Evolutionary conservation across 2,329 filamentous ascomycete genomes (phyloP).

Genomic region (Polytolypa hystricis): DNA sequence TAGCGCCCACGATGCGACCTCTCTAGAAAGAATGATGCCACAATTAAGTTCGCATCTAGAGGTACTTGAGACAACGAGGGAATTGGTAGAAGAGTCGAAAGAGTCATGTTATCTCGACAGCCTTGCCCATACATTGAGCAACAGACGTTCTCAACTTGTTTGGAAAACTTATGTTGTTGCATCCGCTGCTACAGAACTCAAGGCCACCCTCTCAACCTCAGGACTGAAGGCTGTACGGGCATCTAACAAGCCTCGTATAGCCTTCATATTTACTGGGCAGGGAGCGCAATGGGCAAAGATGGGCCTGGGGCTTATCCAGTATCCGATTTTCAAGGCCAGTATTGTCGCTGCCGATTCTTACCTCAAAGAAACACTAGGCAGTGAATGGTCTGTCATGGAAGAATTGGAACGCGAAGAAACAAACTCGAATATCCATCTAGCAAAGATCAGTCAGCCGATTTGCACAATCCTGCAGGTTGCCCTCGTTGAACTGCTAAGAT

Average conservation of each 20-base stretch:
- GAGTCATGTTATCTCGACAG: constrained; percentile 1
- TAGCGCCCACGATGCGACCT: constrained; percentile 11
- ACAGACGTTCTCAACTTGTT: constrained; percentile 4
- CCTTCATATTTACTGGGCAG: constrained; percentile 27
- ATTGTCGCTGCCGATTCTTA: constrained; percentile 11
- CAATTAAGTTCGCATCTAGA: not conserved
- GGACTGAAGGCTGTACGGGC: not conserved
- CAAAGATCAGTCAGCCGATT: constrained; percentile 21
- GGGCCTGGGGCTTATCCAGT: constrained; percentile 20
- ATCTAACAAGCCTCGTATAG: constrained; percentile 8
- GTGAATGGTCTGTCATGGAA: constrained; percentile 9
- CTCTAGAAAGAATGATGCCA: constrained; percentile 25
- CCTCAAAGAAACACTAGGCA: constrained; percentile 7
- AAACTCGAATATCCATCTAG: constrained; percentile 12
- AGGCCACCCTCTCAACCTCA: constrained; percentile 1
- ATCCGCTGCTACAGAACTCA: constrained; percentile 4
- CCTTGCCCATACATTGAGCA: constrained; percentile 7
- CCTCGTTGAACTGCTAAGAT: constrained; percentile 19
- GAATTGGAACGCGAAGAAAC: constrained; percentile 8
- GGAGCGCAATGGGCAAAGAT: constrained; percentile 27
- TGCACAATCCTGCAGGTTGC: constrained; percentile 26
- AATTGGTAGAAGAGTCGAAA: not conserved
- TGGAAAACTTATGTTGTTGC: constrained; percentile 1
- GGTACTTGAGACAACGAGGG: not conserved
- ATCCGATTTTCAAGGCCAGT: constrained; percentile 12